Base-by-base conservation (phyloP, 371 early-diverging fungal species). In the Lichtheimia corymbifera region DNA sequence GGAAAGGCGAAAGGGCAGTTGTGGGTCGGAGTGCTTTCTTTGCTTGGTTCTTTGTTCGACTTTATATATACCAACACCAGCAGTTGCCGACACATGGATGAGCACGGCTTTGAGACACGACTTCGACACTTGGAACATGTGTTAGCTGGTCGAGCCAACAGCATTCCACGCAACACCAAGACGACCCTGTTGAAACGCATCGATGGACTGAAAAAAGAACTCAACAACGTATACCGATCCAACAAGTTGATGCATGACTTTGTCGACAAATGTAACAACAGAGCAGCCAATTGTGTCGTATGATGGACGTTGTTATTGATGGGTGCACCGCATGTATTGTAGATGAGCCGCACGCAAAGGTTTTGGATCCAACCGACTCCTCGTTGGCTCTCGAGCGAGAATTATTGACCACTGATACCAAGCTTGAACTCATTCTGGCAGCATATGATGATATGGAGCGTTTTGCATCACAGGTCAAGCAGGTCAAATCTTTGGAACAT, bases 371-470 rank as follows among this genome's bases (percentile, higher is more conserved):
- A 15, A 62, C 65, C 14, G 64, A 77, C 27, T 74, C 81, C 7
- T 74, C 76, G 13, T 74, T 78, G 54, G 67, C 76, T 5, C 40
- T 81, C 52, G 86, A 84, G 58, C 71, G 79, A 15, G 86, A 84
- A 27, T 42, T 82, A 30, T 56, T 86, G 58, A 62, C 82, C 20
- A 63, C 82, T n/a, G 82, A 80, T 25, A 81, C 84, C 13, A 86
- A 86, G 59, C 62, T 72, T 3, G 86, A 86, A 58, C 73, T 86
- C 11, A 59, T 84, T 41, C 43, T 84, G 20, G 81, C 83, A 14
- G 83, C 84, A 13, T 68, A 78, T 53, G 82, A 81, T 15, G 86
- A 86, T 22, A 63, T 86, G 27, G 79, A 77, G 49, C 67, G 69
- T 53, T 74, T 84, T 63, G 74, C 84, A 2, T 66, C 71, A 27